Percentiles rank a stretch among this genome's conserved stretches.
Evolutionary conservation across 108 stramenopile species (phyloP).

Genomic region (Cyclotella sp.): DNA sequence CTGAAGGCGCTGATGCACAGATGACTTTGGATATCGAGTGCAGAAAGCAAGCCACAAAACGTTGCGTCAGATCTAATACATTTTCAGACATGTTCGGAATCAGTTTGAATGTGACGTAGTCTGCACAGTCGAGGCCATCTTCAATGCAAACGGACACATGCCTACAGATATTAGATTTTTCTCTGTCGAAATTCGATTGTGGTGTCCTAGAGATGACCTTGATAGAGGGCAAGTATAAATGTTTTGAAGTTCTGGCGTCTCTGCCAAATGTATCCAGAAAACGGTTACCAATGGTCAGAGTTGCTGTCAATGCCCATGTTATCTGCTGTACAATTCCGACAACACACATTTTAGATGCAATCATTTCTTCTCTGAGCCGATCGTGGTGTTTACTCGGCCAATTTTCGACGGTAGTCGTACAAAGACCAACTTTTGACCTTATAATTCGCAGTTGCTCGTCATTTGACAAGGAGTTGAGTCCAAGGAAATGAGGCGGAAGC

Average conservation of each 20-base stretch:
- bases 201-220: slow-evolving; percentile 24
- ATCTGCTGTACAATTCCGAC: slow-evolving; percentile 36
- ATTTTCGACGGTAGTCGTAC: slow-evolving; percentile 27
- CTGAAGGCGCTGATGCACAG: slow-evolving; percentile 40
- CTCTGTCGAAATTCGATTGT: slow-evolving; percentile 33
- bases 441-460: slow-evolving; percentile 3
- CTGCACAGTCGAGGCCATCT: slow-evolving; percentile 40
- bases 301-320: slow-evolving; percentile 32
- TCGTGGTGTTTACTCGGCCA: slow-evolving; percentile 47
- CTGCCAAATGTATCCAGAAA: slow-evolving; percentile 24
- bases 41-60: slow-evolving; percentile 33
- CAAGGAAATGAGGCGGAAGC: slow-evolving; percentile 15
- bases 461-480: background rate
- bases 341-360: background rate
- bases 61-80: slow-evolving; percentile 29
- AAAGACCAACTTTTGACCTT: slow-evolving; percentile 37
- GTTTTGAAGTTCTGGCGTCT: slow-evolving; percentile 12
- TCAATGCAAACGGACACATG: slow-evolving; percentile 38
- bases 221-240: slow-evolving; percentile 27
- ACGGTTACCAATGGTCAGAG: slow-evolving; percentile 1
- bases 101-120: slow-evolving; percentile 47
- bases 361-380: slow-evolving; percentile 31
- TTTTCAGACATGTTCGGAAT: slow-evolving; percentile 37
- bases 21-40: slow-evolving; percentile 40
- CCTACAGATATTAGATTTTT: slow-evolving; percentile 25